Conservation (phyloP, 495 filamentous ascomycete species). For the Penicillium salamii region DNA sequence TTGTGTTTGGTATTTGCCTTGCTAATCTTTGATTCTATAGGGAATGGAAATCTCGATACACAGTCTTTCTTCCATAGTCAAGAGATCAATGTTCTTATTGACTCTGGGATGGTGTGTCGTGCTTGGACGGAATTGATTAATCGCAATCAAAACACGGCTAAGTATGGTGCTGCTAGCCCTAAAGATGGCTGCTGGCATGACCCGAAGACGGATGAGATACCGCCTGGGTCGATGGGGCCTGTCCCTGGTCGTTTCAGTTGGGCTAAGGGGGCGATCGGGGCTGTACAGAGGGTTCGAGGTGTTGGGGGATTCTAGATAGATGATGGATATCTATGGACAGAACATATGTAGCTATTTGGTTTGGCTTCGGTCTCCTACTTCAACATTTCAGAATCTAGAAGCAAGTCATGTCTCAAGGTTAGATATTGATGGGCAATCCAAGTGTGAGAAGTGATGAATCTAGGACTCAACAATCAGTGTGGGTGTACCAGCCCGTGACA, state of each 20-base stretch:
- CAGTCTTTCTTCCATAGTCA: slow-evolving; percentile 76
- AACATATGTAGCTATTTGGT: too few species aligned
- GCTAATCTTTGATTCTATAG: slow-evolving; percentile 19
- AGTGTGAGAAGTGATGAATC: too few species aligned
- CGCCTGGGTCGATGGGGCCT: slow-evolving; percentile 56
- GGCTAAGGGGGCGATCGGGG: slow-evolving; percentile 61
- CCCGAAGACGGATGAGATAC: slow-evolving; percentile 48
- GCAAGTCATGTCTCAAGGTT: too few species aligned
- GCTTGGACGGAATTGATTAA: slow-evolving; percentile 60
- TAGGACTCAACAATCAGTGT: too few species aligned
- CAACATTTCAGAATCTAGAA: background rate
- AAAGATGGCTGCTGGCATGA: slow-evolving; percentile 57
- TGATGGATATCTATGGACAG: too few species aligned
- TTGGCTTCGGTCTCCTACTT: background rate
- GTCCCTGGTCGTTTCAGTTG: slow-evolving; percentile 58
- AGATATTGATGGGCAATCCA: too few species aligned
- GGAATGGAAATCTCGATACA: slow-evolving; percentile 79
- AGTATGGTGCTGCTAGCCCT: slow-evolving; percentile 54
- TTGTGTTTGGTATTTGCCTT: background rate
- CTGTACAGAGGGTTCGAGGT: slow-evolving; percentile 59
- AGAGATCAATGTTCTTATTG: slow-evolving; percentile 73
- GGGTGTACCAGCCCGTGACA: too few species aligned
- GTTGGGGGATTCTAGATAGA: slow-evolving; percentile 51
- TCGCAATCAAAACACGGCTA: slow-evolving; percentile 67
- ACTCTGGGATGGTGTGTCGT: slow-evolving; percentile 56